phyloP scores from a whole-genome alignment of 192 early-diverging fungal species.

The Linnemannia hyalina region DNA sequence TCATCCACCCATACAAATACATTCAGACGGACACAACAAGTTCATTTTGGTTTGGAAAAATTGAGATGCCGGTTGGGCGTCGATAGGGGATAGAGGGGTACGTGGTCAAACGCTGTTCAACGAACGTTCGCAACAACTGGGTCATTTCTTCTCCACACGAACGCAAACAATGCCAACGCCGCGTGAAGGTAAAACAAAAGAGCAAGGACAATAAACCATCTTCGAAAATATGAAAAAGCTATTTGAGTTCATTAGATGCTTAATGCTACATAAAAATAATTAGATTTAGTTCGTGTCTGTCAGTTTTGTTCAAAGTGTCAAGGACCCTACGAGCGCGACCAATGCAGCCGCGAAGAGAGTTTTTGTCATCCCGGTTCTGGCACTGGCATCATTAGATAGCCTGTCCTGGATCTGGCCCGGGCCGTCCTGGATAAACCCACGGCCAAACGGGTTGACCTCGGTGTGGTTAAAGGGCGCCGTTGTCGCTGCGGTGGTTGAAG shows the following conservation, averaged over 20 bases:
- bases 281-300: no score
- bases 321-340: not conserved
- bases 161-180: no score
- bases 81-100: no score
- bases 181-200: no score
- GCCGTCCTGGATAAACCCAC: not conserved
- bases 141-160: no score
- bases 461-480: not conserved
- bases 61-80: not conserved
- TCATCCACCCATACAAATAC: no score
- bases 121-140: no score
- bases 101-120: no score
- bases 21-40: not conserved
- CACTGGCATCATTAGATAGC: not conserved
- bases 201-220: no score
- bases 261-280: no score
- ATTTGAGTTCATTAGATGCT: no score
- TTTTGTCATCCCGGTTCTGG: not conserved
- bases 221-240: no score
- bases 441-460: not conserved
- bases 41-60: not conserved
- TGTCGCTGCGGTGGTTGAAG: not conserved
- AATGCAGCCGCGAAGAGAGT: not conserved
- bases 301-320: not conserved
- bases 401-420: constrained; percentile 19